These are phyloP conservation scores for Rubroboletus pulcherrimus DNA, from an alignment of 768 basidiomycete species.

Conservation along the genomic window DNA sequence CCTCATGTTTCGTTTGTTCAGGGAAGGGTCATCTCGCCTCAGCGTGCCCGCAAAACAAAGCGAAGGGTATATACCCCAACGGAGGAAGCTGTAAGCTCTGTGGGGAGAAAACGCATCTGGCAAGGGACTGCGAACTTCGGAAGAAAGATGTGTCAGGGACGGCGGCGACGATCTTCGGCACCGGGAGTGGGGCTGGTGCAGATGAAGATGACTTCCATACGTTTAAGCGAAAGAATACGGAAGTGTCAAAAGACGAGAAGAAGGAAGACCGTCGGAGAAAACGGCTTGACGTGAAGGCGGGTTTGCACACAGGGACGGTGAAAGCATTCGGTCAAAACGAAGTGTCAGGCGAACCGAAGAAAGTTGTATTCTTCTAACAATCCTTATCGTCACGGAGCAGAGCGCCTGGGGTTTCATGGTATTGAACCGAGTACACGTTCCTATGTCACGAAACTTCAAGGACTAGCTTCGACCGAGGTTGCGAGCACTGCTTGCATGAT, in stretches of 20 bases:
- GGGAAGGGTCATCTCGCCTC: conserved; percentile 83
- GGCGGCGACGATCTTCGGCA: conserved; percentile 24
- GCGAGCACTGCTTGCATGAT: background rate
- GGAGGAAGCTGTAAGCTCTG: conserved; percentile 91
- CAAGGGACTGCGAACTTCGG: conserved; percentile 72
- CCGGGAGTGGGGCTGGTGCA: conserved; percentile 58
- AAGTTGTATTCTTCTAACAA: conserved; percentile 46
- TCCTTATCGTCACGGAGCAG: background rate
- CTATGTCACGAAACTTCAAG: background rate
- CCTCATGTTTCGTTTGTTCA: conserved; percentile 89
- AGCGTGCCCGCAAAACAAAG: conserved; percentile 73
- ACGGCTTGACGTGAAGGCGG: conserved; percentile 40
- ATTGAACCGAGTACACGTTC: background rate
- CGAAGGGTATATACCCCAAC: conserved; percentile 83
- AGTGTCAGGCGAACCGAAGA: conserved; percentile 34
- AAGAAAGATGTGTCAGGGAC: conserved; percentile 46
- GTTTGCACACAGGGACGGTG: conserved; percentile 39
- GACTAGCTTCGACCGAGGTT: background rate
- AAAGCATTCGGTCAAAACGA: conserved; percentile 32
- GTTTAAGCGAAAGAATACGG: conserved; percentile 59
- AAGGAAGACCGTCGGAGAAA: conserved; percentile 41
- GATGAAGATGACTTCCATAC: conserved; percentile 96
- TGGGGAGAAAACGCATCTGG: conserved; percentile 78
- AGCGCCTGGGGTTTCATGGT: background rate
- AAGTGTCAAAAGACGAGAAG: conserved; percentile 61